Base-by-base conservation (phyloP, 1,284 basidiomycete species). In the Xerocomus cyaneibrunnescens region DNA sequence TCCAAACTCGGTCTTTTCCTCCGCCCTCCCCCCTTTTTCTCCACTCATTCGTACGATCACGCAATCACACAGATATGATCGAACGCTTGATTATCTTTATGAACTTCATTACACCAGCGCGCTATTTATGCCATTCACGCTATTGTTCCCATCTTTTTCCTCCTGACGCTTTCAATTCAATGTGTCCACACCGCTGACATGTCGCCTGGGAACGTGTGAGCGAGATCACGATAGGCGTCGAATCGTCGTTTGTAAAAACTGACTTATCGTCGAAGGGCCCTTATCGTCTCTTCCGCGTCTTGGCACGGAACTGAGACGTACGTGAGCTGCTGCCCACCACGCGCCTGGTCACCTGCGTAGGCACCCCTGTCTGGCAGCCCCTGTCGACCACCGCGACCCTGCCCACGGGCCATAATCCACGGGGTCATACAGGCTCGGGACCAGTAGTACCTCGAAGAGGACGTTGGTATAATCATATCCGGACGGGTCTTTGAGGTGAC, bases 111-210 rank as follows among this genome's bases (percentile, higher is more conserved):
- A 47, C 31, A 57, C 17, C 25, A n/a, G 53, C 49, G 61, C 50
- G 45, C 23, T 64, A 66, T 64, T 64, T 66, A 64, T 64, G 60
- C 52, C 49, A 64, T 62, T 64, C 38, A 60, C 28, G 48, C 27
- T 46, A 21, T 34, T 32, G 17, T 14, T 5, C 0, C 19, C 3
- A 6, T 39, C n/a, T 21, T 23, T 28, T 34, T 16, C 22, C n/a
- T 35, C 25, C 7, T 9, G 25, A 40, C 31, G 21, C n/a, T 7
- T 38, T 19, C 21, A 40, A 48, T 53, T 23, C 37, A 21, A 25
- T 53, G 28, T 21, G n/a, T 28, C 40, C 49, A 21, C 16, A 32
- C 36, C 22, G 14, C 17, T 34, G 34, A 38, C 54, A 31, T 49
- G 23, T 52, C 21, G 21, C 21, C 10, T 30, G 19, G 28, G 34